Evolutionary conservation across 441 rosid genomes (phyloP), one percentile per base, ranked within the genome.

Genomic region (Gossypium schwendimanii): DNA sequence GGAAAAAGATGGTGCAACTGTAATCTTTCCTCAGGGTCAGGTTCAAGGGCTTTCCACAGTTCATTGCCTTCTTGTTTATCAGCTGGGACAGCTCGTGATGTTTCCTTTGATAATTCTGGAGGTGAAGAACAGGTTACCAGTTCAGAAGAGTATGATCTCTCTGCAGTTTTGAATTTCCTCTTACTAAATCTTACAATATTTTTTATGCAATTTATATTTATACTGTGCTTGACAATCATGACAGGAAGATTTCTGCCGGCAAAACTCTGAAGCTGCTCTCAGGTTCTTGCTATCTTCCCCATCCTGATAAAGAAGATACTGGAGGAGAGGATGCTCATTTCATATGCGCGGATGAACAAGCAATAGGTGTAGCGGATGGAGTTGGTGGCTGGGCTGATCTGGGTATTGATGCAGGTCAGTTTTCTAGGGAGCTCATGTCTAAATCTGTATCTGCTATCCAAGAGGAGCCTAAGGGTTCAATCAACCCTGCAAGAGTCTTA

Each of bases 361-460:
- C 95, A 4, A 54, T 93, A 45, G 98, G 98, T 62, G 90, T 93
- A 75, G 98, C 97, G 47, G 98, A 93, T 81, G 98, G 98, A 76
- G 97, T 92, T 69, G 98, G 98, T 65, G 98, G 98, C 28, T 92
- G 98, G 98, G 98, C 97, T 24, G 97, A 91, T 76, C 83, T 80
- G 10, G 98, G 98, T 69, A 83, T 93, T 57, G 93, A 93, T 78
- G 69, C 98, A 7, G 98, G 98, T 74, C 75, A 1, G 52, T 91
- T 88, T 72, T 91, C 97, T 49, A 83, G 95, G 45, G 97, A 93
- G 75, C 93, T 91, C 72, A 91, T 93, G 98, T 89, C 91, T 24
- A 82, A 93, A 84, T 88, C 97, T 10, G 96, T 91, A 21, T 65
- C 73, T 71, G 98, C 92, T 49, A 81, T 93, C 70, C 89, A 76